Base-by-base conservation (phyloP, 2,329 filamentous ascomycete genomes). In the Rhynchosporium graminicola region DNA sequence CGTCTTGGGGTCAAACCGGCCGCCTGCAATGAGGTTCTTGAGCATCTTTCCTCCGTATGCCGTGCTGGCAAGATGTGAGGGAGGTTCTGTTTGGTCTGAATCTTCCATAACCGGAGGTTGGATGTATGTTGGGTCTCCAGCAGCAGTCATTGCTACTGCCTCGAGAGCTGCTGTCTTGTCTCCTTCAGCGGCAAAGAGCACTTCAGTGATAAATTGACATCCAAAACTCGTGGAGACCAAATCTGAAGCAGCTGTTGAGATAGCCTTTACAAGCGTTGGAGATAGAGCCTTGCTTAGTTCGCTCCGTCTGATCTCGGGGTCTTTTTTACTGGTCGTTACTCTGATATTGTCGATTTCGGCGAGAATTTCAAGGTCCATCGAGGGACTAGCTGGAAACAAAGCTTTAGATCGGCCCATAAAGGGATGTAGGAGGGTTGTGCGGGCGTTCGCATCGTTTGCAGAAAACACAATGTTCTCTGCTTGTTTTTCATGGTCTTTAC, bases 261-360 rank as follows among this genome's bases (percentile, higher is more conserved):
- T 88, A 45, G 91, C 85, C 48, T 87, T 83, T 36, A 99, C 81
- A 2, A 98, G 80, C 36, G 87, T 83, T 1, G 90, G 87, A 1
- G 92, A 92, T 33, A 96, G 79, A 10, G 87, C 83, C 63, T 87
- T 85, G 28, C 91, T 80, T 47, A 99, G 80, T 75, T 97, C 95
- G 69, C 85, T 82, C 62, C 90, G 86, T 63, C 95, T 86, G 28
- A 83, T 77, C 59, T 89, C 87, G 0, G 91, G 82, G 62, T 97
- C 92, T 77, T 99, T 99, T 79, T 98, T 99, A 67, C 91, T 96
- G 1, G 93, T 98, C 13, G 83, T 87, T 69, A 87, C 85, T 59
- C 95, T 87, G 66, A 96, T 89, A 60, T 86, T 84, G 72, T 91
- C 89, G 29, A 97, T 79, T 75, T 97, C 90, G 62, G 85, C 81